Evolutionary conservation across 192 early-diverging fungal genomes (phyloP), one percentile per base, ranked within the genome.

Genomic region (Coemansia sp.): DNA sequence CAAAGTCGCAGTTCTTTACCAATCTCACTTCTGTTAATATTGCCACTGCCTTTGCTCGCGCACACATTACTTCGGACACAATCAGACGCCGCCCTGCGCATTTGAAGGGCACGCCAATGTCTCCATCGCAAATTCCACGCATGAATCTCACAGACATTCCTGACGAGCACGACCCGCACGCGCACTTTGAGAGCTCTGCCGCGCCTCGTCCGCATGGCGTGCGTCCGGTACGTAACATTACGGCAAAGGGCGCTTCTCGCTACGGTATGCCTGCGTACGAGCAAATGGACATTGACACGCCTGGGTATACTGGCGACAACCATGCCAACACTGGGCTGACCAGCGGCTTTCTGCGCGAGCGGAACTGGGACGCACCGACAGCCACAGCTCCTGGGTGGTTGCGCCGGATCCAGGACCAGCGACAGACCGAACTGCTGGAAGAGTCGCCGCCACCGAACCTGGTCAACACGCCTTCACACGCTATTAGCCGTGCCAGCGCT

Each of bases 11-110:
- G 38, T 70, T 64, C 37, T 71, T 74, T 57, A 71, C 77, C 25
- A 74, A 80, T 63, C 68, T 65, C 53, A 81, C 79, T 25, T 81
- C 79, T 10, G 79, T 81, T 24, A 81, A 81, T 62, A 81, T 81
- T 57, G 79, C 79, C 62, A 76, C 79, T 3, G 79, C 79, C n/a
- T 81, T 81, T 66, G 73, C 73, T 5, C 79, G 70, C 63, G 79
- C 79, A 0, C 63, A 62, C 59, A 76, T 81, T 29, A 81, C 73
- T 22, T 60, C 79, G 8, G 73, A 76, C 56, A 81, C 79, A 37
- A 76, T 81, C 22, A 69, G 54, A 49, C 69, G 43, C 50, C 68
- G 77, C 7, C 72, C 77, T 8, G 61, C 63, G 15, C 72, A 80
- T 52, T 62, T 80, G 65, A 70, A 74, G 72, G 72, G 73, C 60